Evolutionary conservation across 2,329 filamentous ascomycete genomes (phyloP).

Genomic region (Colletotrichum cereale): DNA sequence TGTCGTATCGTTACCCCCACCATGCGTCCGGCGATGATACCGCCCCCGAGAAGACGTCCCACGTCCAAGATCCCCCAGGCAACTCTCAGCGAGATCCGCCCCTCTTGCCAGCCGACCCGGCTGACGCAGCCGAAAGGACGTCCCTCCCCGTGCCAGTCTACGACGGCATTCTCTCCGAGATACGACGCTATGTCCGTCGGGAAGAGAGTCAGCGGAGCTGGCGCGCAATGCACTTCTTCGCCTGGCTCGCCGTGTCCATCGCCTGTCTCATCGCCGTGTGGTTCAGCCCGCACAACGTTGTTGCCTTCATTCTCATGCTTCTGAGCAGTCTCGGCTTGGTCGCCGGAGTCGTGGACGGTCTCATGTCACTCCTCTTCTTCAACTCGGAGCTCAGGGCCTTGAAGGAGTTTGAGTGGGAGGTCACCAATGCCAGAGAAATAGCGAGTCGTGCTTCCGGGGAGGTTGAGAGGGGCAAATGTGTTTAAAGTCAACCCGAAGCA

Average conservation of each 20-base stretch:
- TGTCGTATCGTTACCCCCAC: constrained; percentile 62
- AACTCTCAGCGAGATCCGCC: constrained; percentile 44
- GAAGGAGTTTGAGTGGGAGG: constrained; percentile 94
- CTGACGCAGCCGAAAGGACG: constrained; percentile 42
- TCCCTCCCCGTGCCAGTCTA: constrained; percentile 48
- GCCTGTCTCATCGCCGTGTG: constrained; percentile 86
- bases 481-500: neutral
- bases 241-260: constrained; percentile 74
- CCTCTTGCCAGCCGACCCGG: constrained; percentile 46
- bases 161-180: constrained; percentile 80
- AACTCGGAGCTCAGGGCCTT: constrained; percentile 85
- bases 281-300: constrained; percentile 83
- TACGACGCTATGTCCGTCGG: constrained; percentile 75
- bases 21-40: constrained; percentile 35
- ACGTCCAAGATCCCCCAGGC: constrained; percentile 53
- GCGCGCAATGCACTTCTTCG: constrained; percentile 80
- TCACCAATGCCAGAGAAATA: constrained; percentile 72
- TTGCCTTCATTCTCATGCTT: constrained; percentile 84
- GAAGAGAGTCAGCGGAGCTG: constrained; percentile 79
- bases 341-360: constrained; percentile 83
- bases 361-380: constrained; percentile 90
- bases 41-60: constrained; percentile 52
- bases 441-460: neutral
- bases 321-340: constrained; percentile 82
- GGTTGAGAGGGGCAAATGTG: neutral